Evolutionary conservation across 352 stramenopile species (phyloP).

Genomic region (Phytophthora europaea): DNA sequence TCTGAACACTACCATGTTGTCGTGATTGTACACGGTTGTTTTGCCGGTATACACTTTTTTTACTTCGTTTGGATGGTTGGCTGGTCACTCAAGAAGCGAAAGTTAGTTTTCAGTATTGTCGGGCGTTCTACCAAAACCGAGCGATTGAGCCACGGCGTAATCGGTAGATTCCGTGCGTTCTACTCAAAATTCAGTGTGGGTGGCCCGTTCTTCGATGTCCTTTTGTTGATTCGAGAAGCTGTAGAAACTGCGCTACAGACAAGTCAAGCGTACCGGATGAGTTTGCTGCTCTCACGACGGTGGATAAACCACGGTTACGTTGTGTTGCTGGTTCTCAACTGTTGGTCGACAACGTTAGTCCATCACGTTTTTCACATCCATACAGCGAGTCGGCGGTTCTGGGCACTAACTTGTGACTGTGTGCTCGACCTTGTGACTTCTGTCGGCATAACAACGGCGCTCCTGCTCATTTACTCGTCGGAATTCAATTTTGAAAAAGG

Average conservation of each 20-base stretch:
- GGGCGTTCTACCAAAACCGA: neutral
- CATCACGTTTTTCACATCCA: slow-evolving; percentile 7
- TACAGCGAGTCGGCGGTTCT: slow-evolving; percentile 4
- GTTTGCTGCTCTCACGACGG: slow-evolving; percentile 30
- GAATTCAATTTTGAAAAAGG: slow-evolving; percentile 19
- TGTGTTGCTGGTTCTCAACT: slow-evolving; percentile 39
- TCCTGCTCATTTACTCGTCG: slow-evolving; percentile 20
- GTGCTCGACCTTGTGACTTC: slow-evolving; percentile 37
- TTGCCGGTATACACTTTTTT: slow-evolving; percentile 11
- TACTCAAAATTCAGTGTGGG: slow-evolving; percentile 17
- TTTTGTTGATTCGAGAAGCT: slow-evolving; percentile 29
- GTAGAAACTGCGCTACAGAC: slow-evolving; percentile 39
- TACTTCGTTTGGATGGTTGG: slow-evolving; percentile 14
- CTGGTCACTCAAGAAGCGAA: slow-evolving; percentile 12
- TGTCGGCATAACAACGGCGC: slow-evolving; percentile 28
- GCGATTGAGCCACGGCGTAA: neutral
- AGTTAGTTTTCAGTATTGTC: slow-evolving; percentile 5
- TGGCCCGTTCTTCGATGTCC: slow-evolving; percentile 28
- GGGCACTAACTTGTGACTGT: slow-evolving; percentile 25
- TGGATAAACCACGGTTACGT: slow-evolving; percentile 33
- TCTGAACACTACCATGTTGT: slow-evolving; percentile 2
- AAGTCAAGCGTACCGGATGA: slow-evolving; percentile 38
- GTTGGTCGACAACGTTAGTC: slow-evolving; percentile 29
- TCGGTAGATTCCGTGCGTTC: neutral
- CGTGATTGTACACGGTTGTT: slow-evolving; percentile 1